Conservation (phyloP, 345 rosid species). For the Brassica cretica region DNA sequence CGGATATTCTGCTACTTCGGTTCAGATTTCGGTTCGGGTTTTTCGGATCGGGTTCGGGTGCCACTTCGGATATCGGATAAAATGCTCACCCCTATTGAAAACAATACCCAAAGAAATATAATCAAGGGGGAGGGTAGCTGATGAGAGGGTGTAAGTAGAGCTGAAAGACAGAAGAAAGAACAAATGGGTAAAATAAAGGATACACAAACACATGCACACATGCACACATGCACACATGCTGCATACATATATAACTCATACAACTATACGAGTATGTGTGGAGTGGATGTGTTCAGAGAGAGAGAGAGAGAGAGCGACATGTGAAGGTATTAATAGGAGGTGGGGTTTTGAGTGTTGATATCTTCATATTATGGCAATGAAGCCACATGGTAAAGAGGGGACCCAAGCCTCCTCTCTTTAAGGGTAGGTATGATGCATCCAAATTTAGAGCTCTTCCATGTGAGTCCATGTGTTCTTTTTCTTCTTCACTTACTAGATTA, state of each 20-base stretch:
- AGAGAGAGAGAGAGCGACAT: conserved; percentile 23
- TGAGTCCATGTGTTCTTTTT: conserved; percentile 39
- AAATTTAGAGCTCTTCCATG: conserved; percentile 32
- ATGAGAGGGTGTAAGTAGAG: too few species aligned
- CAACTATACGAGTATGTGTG: conserved; percentile 16
- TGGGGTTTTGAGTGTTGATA: conserved; percentile 38
- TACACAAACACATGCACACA: conserved; percentile 34
- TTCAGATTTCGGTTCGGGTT: too few species aligned
- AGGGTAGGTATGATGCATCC: conserved; percentile 37
- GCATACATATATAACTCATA: not conserved
- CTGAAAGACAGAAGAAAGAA: not conserved
- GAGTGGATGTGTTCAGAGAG: not conserved
- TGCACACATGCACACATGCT: conserved; percentile 24
- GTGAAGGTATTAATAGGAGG: conserved; percentile 37
- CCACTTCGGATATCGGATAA: too few species aligned
- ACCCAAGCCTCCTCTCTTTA: conserved; percentile 28
- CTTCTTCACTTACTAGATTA: not conserved
- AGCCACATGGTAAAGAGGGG: conserved; percentile 35
- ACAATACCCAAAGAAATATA: too few species aligned
- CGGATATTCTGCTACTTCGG: too few species aligned
- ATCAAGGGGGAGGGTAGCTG: too few species aligned
- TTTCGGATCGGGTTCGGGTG: too few species aligned
- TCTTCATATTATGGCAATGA: conserved; percentile 32
- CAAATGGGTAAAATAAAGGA: conserved; percentile 22
- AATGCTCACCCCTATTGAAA: too few species aligned